Evolutionary conservation across 768 basidiomycete species (phyloP), one percentile per base, ranked within the genome.

Genomic region (Myochromella boudieri): DNA sequence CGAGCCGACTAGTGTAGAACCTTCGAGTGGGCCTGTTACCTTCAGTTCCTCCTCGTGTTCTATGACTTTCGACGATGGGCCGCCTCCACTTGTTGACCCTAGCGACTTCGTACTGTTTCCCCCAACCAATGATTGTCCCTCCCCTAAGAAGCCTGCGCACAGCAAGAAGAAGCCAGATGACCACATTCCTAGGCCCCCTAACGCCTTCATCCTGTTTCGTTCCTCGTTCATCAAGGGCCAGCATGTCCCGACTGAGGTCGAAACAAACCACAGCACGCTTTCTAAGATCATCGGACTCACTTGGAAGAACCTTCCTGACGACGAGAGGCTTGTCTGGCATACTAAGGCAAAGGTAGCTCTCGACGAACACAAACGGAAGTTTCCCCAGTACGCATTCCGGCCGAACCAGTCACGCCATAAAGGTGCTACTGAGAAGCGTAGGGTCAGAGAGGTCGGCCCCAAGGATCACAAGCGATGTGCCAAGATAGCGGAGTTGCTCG

Each of bases 181-280:
- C 53, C 85, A 90, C 61, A 87, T 91, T 52, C 88, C 88, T 14
- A 85, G 88, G 33, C 88, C 88, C 1, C 86, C 88, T 2, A 91
- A 91, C 58, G 89, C 88, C 20, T 91, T 91, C 69, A 91, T 91
- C 60, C 77, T 91, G 58, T 91, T 91, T 74, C 84, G 88, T 51
- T 87, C 86, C 0, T 83, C 84, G 0, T 90, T 90, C 66, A 87
- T 90, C 64, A 87, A 86, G 68, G 77, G 72, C 55, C 83, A 87
- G 56, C 85, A 85, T 55, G 86, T 91, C 53, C 82, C 86, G 7
- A 79, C 84, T 6, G 81, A 77, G 42, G 82, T 90, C 49, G 88
- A 91, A 71, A 86, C 85, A 24, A 89, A 86, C 62, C 88, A 89
- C 68, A 85, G 83, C 56, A 89, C 88, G 3, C 71, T 91, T 14